Evolutionary conservation across 257 asterid species (phyloP).

Genomic region (Fraxinus americana): DNA sequence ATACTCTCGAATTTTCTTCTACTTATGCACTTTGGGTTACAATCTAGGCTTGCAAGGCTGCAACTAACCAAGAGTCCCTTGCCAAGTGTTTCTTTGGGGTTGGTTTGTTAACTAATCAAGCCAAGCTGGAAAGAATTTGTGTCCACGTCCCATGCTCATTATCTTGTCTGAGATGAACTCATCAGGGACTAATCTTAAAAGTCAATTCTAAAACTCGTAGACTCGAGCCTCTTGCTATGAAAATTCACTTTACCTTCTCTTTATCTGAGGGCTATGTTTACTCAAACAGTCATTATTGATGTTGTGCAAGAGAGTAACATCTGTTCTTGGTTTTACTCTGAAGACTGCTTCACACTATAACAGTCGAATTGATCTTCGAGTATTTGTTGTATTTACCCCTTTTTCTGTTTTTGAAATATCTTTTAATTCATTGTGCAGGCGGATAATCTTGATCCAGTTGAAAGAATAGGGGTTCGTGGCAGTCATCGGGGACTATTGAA

Average conservation of each 20-base stretch:
- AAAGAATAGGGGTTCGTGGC: constrained; percentile 66
- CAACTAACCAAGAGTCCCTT: not conserved
- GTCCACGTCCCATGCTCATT: not conserved
- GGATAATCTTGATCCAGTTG: constrained; percentile 68
- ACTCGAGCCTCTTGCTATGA: not conserved
- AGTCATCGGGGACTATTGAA: constrained; percentile 63
- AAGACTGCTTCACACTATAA: not conserved
- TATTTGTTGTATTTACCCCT: not conserved
- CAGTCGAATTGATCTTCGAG: not conserved
- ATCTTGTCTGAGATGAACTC: not conserved
- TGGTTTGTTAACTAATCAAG: not conserved
- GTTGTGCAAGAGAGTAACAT: too few relatives aligned
- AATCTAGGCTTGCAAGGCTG: too few relatives aligned
- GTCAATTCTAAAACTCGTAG: not conserved
- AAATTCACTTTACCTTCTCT: too few relatives aligned
- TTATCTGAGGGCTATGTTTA: too few relatives aligned
- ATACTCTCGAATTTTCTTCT: too few relatives aligned
- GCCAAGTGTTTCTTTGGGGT: not conserved
- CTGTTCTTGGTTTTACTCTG: too few relatives aligned
- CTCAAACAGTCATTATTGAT: too few relatives aligned
- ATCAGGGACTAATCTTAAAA: not conserved
- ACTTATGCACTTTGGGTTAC: too few relatives aligned
- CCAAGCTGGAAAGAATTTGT: not conserved
- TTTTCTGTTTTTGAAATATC: not conserved
- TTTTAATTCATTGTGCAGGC: constrained; percentile 47